These are phyloP conservation scores for Neurospora sp. DNA, from an alignment of 495 filamentous ascomycete species.

Conservation along the genomic window DNA sequence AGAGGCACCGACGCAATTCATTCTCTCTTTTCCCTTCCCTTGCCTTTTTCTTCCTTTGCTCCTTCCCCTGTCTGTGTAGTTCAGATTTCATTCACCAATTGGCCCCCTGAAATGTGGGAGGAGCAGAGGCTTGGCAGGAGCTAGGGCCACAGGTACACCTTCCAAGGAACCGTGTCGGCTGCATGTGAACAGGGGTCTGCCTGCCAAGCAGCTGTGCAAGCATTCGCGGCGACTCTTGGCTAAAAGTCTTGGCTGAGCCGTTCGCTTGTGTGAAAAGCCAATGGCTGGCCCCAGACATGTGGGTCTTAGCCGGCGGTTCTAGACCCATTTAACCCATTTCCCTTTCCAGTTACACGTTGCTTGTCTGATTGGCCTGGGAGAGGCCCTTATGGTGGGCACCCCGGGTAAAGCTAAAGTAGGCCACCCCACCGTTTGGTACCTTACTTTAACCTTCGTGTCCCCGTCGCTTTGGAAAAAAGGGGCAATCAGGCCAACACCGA, in stretches of 20 bases:
- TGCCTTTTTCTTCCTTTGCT: not conserved
- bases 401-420: not conserved
- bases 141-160: not conserved
- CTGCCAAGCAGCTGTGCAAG: not conserved
- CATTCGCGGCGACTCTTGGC: conserved; percentile 2
- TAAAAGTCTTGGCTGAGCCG: not conserved
- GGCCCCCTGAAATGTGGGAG: not conserved
- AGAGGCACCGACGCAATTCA: not conserved
- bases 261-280: not conserved
- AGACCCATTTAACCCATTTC: conserved; percentile 1
- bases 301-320: not conserved
- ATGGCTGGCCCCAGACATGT: not conserved
- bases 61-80: not conserved
- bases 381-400: not conserved
- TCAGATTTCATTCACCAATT: not conserved
- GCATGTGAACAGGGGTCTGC: not conserved
- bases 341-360: conserved; percentile 3
- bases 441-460: not conserved
- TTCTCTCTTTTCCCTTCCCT: not conserved
- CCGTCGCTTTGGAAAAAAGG: not conserved
- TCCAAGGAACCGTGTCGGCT: not conserved
- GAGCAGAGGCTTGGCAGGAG: not conserved
- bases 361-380: conserved; percentile 8
- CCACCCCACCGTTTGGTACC: not conserved
- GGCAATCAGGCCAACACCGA: not conserved